Evolutionary conservation across 371 early-diverging fungal species (phyloP).

Genomic region (Apophysomyces trapeziformis): DNA sequence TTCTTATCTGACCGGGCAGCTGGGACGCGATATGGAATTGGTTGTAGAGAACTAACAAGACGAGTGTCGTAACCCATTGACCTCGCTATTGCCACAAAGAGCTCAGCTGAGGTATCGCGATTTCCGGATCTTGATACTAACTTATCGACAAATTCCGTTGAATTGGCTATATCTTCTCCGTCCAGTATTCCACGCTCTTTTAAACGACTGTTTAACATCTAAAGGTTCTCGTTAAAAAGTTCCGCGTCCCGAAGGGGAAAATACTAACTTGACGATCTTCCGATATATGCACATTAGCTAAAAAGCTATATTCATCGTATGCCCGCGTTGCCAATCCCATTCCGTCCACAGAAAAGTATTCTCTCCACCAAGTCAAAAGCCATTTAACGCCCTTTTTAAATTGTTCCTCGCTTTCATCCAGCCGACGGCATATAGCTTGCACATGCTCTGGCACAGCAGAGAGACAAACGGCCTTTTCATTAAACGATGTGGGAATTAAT

Average conservation of each 20-base stretch:
- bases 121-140: conserved; percentile 31
- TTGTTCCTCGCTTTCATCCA: conserved; percentile 18
- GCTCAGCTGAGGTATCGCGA: conserved; percentile 57
- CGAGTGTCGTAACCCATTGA: conserved; percentile 59
- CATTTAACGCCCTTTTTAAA: conserved; percentile 40
- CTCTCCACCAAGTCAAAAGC: conserved; percentile 63
- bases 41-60: conserved; percentile 70
- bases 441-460: conserved; percentile 40
- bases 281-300: conserved; percentile 21
- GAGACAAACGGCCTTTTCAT: conserved; percentile 30
- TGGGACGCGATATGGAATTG: conserved; percentile 58
- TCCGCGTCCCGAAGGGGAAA: neutral
- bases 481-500: too few species aligned
- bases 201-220: neutral
- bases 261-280: conserved; percentile 14
- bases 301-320: conserved; percentile 33
- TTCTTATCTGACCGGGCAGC: neutral
- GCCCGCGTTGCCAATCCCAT: conserved; percentile 45
- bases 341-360: conserved; percentile 52
- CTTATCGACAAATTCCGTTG: conserved; percentile 28
- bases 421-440: conserved; percentile 17
- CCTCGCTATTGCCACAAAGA: conserved; percentile 65
- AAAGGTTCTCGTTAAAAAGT: conserved; percentile 10
- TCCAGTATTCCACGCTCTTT: conserved; percentile 18
- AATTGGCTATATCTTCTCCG: conserved; percentile 26